phyloP scores from a whole-genome alignment of 2,329 filamentous ascomycete species.

The Chaetoscypha palmicola region DNA sequence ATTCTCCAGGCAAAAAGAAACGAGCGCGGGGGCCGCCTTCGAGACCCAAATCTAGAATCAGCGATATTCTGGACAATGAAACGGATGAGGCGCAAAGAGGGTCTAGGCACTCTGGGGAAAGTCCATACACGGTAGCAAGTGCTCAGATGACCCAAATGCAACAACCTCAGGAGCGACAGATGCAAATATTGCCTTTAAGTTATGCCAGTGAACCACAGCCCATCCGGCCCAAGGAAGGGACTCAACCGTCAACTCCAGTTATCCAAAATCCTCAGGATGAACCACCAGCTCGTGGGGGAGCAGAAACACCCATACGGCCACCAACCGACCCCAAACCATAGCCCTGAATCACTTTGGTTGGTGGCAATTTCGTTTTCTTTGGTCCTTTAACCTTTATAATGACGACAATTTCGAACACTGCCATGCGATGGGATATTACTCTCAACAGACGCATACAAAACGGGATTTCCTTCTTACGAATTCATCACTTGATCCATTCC shows the following conservation, averaged over 20 bases:
- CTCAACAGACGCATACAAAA: slow-evolving; percentile 6
- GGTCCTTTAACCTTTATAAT: slow-evolving; percentile 1
- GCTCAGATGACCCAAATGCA: slow-evolving; percentile 3
- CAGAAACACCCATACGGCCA: background rate
- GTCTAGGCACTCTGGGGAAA: slow-evolving; percentile 18
- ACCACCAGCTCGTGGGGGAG: background rate
- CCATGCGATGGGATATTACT: background rate
- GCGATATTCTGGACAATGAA: slow-evolving; percentile 1
- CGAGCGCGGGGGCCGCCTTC: slow-evolving; percentile 5
- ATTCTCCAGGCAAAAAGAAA: slow-evolving; percentile 21
- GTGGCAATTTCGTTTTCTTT: background rate
- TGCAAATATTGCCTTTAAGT: background rate
- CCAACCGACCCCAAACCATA: background rate
- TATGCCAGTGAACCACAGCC: slow-evolving; percentile 1
- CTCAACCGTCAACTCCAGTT: background rate
- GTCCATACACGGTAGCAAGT: slow-evolving; percentile 12
- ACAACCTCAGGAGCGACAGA: slow-evolving; percentile 3
- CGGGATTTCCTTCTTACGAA: slow-evolving; percentile 12
- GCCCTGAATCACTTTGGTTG: background rate
- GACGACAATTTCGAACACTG: slow-evolving; percentile 3
- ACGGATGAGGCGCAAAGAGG: slow-evolving; percentile 7
- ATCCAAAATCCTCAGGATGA: slow-evolving; percentile 1
- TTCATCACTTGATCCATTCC: slow-evolving; percentile 11
- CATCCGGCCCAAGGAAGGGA: background rate
- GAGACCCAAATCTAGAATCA: slow-evolving; percentile 4